Conservation (phyloP, 2,329 filamentous ascomycete species). For the Colletotrichum cuscutae region DNA sequence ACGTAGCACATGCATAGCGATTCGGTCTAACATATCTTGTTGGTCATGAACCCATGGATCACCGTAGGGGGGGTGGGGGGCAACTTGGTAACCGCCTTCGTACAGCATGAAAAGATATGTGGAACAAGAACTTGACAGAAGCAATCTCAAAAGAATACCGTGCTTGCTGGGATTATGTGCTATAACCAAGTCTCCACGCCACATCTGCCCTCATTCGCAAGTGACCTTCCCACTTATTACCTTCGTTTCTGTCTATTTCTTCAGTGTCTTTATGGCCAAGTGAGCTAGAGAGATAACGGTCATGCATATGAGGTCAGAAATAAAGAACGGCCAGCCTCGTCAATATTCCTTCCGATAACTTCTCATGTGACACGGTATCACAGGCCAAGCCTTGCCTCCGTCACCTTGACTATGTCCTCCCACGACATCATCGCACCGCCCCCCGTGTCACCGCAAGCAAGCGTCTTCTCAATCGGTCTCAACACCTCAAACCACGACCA, state of each 20-base stretch:
- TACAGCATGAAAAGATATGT: no score
- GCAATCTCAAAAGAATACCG: no score
- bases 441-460: conserved; percentile 88
- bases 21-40: background rate
- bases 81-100: no score
- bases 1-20: background rate
- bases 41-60: background rate
- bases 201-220: fast-evolving
- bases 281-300: no score
- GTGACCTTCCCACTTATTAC: no score
- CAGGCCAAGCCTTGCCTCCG: conserved; percentile 63
- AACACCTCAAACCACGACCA: conserved; percentile 84
- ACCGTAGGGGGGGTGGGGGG: no score
- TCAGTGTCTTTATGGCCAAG: fast-evolving
- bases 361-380: background rate
- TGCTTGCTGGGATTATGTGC: no score
- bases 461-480: conserved; percentile 76
- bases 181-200: no score
- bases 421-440: conserved; percentile 86
- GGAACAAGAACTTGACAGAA: no score
- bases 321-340: no score
- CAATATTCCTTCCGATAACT: background rate
- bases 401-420: conserved; percentile 75
- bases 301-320: fast-evolving
- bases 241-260: fast-evolving